Percentiles rank a stretch among this genome's conserved stretches.
Conservation (phyloP, 768 basidiomycete genomes). For the Calocybe indica region DNA sequence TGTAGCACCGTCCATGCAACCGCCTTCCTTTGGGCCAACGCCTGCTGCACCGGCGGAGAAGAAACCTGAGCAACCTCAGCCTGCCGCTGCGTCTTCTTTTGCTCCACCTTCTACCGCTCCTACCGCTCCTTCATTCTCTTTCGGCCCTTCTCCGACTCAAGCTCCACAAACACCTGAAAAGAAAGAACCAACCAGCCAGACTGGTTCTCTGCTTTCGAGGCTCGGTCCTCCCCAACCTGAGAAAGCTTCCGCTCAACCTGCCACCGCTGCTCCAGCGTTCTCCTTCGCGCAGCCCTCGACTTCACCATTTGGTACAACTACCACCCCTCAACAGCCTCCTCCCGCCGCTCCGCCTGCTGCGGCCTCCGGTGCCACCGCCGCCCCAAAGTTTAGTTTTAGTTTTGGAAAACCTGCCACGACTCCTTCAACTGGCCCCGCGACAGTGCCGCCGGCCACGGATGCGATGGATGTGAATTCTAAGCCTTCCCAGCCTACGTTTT, state of each 20-base stretch:
- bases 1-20: too few species aligned
- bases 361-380: constrained; percentile 16
- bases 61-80: constrained; percentile 19
- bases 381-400: constrained; percentile 35
- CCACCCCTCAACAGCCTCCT: constrained; percentile 13
- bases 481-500: constrained; percentile 16
- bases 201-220: constrained; percentile 16
- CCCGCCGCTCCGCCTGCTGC: constrained; percentile 11
- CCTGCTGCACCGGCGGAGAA: too few species aligned
- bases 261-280: constrained; percentile 11
- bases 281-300: constrained; percentile 10
- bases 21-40: too few species aligned
- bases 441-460: constrained; percentile 1
- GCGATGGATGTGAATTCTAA: constrained; percentile 17
- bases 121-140: neutral
- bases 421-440: constrained; percentile 7
- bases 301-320: constrained; percentile 14
- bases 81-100: constrained; percentile 14
- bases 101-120: constrained; percentile 10
- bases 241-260: constrained; percentile 5
- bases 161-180: constrained; percentile 8
- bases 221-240: constrained; percentile 13
- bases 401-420: constrained; percentile 11
- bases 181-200: constrained; percentile 5
- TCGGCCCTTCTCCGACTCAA: neutral